phyloP scores from a whole-genome alignment of 768 basidiomycete species.

The Hydnum rufescens region DNA sequence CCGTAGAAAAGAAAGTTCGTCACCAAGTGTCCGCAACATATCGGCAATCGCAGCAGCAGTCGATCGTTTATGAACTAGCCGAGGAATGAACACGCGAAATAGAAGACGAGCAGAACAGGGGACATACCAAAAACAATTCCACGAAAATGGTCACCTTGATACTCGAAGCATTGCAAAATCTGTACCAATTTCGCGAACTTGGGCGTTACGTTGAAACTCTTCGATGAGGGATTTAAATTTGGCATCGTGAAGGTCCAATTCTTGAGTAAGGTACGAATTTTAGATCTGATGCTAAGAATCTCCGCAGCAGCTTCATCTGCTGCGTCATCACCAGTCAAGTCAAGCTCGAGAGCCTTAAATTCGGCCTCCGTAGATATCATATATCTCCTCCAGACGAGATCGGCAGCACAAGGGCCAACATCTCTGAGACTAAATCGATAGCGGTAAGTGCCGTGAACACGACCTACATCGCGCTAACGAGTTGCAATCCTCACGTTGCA shows the following conservation, averaged over 20 bases:
- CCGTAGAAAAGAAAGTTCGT: constrained; percentile 33
- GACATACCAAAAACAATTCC: constrained; percentile 43
- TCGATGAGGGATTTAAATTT: constrained; percentile 34
- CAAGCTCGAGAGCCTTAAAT: neutral
- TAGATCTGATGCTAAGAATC: constrained; percentile 1
- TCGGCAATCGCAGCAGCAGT: constrained; percentile 41
- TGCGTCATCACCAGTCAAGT: constrained; percentile 11
- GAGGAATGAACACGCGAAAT: neutral
- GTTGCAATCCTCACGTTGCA: neutral
- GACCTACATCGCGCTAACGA: neutral
- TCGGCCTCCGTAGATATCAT: constrained; percentile 22
- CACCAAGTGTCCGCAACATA: constrained; percentile 33
- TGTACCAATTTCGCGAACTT: constrained; percentile 46
- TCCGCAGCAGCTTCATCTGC: constrained; percentile 14
- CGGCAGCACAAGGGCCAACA: constrained; percentile 47
- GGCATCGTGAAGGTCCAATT: constrained; percentile 48
- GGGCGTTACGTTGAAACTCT: constrained; percentile 44
- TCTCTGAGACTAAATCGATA: constrained; percentile 16
- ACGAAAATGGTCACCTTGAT: constrained; percentile 38
- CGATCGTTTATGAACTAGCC: constrained; percentile 31
- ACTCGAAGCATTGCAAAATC: constrained; percentile 33
- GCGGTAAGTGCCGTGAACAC: neutral
- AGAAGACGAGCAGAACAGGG: neutral
- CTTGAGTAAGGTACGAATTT: constrained; percentile 25
- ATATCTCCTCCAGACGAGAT: constrained; percentile 46